Evolutionary conservation across 371 early-diverging fungal genomes (phyloP), one percentile per base, ranked within the genome.

Genomic region (Mucor circinelloides): DNA sequence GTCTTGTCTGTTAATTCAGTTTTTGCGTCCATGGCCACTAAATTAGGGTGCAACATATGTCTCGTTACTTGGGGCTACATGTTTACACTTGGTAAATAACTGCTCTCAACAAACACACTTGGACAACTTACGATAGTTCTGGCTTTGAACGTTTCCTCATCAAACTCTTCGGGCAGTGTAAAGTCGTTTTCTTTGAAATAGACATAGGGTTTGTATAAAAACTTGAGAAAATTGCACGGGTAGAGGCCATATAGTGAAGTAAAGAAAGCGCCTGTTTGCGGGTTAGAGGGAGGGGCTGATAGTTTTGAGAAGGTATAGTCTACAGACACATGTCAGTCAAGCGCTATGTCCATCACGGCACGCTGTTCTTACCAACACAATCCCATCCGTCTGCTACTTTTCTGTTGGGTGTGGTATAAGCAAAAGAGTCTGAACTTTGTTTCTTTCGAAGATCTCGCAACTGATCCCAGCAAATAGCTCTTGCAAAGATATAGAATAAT

Each of bases 241-340:
- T 87, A 90, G 17, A 90, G 76, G 5, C 90, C 90, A 63, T 90
- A 90, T 12, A 90, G 65, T 27, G 87, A 85, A 8, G 88, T 87
- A 42, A 90, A 90, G 34, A 90, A 78, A 0, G 87, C 81, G 0
- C 82, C 84, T 5, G 88, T 81, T 59, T 78, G 77, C 12, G 84
- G 84, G 61, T 84, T 84, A 9, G 82, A 81, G 28, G 84, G 84
- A 19, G 84, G 84, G 32, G 84, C 82, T 50, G 84, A 76, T 56
- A 84, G 32, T 71, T 84, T 84, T 31, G 84, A 84, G 67, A 84
- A 79, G 63, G 84, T 81, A 71, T 80, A 84, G 52, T 84, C 84
- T 84, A 55, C 4, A 19, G 13, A 30, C 19, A 56, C 9, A 6
- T 25, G 31, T 31, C 25, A 46, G 21, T 42, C 50, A 34, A 28